Conservation (phyloP, 768 basidiomycete genomes). For the Dentipellis sp. region DNA sequence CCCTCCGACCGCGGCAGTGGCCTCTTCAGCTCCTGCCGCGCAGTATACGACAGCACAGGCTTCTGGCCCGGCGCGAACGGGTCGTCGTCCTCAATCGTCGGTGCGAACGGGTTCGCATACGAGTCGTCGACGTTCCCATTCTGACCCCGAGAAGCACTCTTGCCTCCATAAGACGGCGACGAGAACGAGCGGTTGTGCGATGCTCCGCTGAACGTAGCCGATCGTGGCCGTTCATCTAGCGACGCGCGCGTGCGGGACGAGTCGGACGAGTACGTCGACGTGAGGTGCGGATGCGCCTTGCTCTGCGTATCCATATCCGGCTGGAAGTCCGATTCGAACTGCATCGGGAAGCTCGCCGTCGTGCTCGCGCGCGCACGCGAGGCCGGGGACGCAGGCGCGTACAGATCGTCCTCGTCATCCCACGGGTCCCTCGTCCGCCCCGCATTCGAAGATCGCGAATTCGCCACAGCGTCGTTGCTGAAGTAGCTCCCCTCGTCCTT, state of each 20-base stretch:
- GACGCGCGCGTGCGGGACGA: not conserved
- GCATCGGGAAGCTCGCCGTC: slow-evolving; percentile 5
- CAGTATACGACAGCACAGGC: slow-evolving; percentile 21
- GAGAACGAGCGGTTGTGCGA: not conserved
- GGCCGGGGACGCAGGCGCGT: slow-evolving; percentile 13
- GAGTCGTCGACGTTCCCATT: not conserved
- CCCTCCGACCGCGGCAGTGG: slow-evolving; percentile 49
- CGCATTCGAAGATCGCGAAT: slow-evolving; percentile 9
- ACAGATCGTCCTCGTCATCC: slow-evolving; percentile 10
- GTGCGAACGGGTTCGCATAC: slow-evolving; percentile 4
- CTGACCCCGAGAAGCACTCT: too few species aligned
- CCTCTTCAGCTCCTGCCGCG: slow-evolving; percentile 39
- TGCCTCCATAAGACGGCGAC: not conserved
- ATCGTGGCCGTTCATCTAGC: not conserved
- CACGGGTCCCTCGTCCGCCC: slow-evolving; percentile 5
- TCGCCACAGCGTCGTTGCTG: slow-evolving; percentile 16
- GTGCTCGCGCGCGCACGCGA: slow-evolving; percentile 1
- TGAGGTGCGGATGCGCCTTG: not conserved
- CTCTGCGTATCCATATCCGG: slow-evolving; percentile 2
- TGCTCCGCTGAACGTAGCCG: not conserved
- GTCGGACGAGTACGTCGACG: slow-evolving; percentile 2
- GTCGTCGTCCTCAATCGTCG: slow-evolving; percentile 8
- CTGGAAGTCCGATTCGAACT: slow-evolving; percentile 9
- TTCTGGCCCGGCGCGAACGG: slow-evolving; percentile 3
- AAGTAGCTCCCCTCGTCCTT: slow-evolving; percentile 52